phyloP scores from a whole-genome alignment of 495 filamentous ascomycete species.

The Penicillium herquei region DNA sequence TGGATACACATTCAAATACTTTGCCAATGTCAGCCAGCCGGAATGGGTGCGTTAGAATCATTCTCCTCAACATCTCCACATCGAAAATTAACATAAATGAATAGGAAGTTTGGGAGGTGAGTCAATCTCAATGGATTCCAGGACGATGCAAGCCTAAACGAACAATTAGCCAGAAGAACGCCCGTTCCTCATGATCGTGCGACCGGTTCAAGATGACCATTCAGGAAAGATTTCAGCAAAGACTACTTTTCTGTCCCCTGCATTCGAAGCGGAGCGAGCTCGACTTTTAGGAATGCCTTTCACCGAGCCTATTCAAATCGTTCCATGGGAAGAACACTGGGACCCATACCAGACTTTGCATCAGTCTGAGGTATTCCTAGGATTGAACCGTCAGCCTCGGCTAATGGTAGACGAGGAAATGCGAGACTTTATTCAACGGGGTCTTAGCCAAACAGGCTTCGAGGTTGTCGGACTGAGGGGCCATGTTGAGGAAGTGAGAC shows the following conservation, averaged over 20 bases:
- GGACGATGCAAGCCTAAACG: not conserved
- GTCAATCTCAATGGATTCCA: not conserved
- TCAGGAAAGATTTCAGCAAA: constrained; percentile 41
- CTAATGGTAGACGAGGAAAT: constrained; percentile 59
- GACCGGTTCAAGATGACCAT: constrained; percentile 29
- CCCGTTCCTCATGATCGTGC: constrained; percentile 54
- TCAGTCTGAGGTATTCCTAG: constrained; percentile 27
- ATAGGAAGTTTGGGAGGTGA: not conserved
- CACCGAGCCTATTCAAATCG: constrained; percentile 38
- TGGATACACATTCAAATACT: constrained; percentile 58
- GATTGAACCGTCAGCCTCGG: constrained; percentile 22
- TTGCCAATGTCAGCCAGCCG: constrained; percentile 51
- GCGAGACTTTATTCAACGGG: constrained; percentile 54
- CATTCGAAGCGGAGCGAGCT: constrained; percentile 53
- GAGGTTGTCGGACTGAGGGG: constrained; percentile 43
- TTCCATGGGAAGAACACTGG: constrained; percentile 59
- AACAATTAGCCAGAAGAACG: constrained; percentile 48
- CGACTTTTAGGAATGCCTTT: constrained; percentile 52
- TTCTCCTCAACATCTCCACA: too few relatives aligned
- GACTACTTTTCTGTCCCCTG: constrained; percentile 50
- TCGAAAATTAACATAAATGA: not conserved
- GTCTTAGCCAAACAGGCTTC: constrained; percentile 46
- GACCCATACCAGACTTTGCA: constrained; percentile 50
- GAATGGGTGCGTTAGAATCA: constrained; percentile 41
- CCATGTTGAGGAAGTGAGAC: constrained; percentile 49